Percentiles rank a stretch among this genome's conserved stretches.
phyloP scores from a whole-genome alignment of 1,139 yeast species.

The Lodderomyces theae region DNA sequence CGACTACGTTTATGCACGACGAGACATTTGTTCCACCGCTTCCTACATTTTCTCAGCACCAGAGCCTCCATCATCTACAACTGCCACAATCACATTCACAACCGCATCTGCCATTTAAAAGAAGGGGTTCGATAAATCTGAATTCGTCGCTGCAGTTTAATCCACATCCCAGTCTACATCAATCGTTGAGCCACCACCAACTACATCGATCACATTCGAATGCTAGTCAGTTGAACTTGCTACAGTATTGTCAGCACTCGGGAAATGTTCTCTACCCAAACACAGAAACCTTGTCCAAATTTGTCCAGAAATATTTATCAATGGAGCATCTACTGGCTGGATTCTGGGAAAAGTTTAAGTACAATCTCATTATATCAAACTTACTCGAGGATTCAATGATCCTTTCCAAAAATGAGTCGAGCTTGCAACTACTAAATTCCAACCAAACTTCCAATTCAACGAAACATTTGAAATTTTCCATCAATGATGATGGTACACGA shows the following conservation, averaged over 20 bases:
- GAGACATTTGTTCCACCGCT: conserved; percentile 2
- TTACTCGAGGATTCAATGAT: conserved; percentile 45
- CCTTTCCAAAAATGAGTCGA: conserved; percentile 43
- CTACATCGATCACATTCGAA: conserved; percentile 2
- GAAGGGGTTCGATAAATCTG: conserved; percentile 4
- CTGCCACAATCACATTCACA: neutral
- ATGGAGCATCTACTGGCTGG: conserved; percentile 18
- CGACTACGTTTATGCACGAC: neutral
- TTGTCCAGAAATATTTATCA: conserved; percentile 28
- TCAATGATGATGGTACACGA: conserved; percentile 18
- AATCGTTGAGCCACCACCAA: neutral
- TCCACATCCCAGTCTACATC: neutral
- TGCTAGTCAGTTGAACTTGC: neutral
- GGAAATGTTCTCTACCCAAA: conserved; percentile 12
- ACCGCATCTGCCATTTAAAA: neutral
- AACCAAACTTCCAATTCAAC: neutral
- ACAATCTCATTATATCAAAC: conserved; percentile 38
- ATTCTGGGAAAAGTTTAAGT: conserved; percentile 46
- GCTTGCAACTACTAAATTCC: conserved; percentile 15
- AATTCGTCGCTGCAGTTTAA: conserved; percentile 4
- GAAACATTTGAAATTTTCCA: conserved; percentile 5
- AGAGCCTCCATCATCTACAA: neutral
- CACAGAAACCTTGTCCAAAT: conserved; percentile 27
- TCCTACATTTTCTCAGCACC: conserved; percentile 2
- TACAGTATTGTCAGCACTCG: conserved; percentile 10